These are phyloP conservation scores for Apiotrichum mycotoxinovorans DNA, from an alignment of 1,284 basidiomycete species.

Conservation along the genomic window DNA sequence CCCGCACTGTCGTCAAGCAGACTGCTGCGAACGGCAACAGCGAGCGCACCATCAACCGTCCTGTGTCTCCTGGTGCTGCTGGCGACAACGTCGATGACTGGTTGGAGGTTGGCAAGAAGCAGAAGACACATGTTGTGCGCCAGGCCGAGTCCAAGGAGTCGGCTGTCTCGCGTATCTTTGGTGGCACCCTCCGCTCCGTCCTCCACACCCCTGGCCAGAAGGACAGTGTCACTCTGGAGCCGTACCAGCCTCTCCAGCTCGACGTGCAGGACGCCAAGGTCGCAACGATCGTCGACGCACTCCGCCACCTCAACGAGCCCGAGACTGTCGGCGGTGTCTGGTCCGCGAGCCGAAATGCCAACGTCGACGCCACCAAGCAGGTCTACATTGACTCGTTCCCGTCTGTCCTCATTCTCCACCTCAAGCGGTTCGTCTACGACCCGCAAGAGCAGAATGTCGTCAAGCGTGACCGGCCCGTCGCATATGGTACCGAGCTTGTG, in stretches of 20 bases:
- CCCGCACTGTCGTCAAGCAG: conserved; percentile 21
- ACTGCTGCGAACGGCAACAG: conserved; percentile 25
- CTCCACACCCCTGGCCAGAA: conserved; percentile 74
- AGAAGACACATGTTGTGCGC: conserved; percentile 75
- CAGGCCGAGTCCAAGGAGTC: conserved; percentile 76
- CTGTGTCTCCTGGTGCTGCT: conserved; percentile 41
- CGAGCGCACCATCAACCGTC: conserved; percentile 42
- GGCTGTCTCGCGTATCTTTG: conserved; percentile 87
- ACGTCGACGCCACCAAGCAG: conserved; percentile 80
- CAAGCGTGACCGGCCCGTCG: conserved; percentile 79
- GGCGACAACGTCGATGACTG: conserved; percentile 56
- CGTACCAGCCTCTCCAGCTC: conserved; percentile 83
- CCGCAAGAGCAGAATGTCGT: conserved; percentile 58
- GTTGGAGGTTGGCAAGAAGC: conserved; percentile 91
- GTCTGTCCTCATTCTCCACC: conserved; percentile 79
- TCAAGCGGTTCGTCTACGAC: conserved; percentile 92
- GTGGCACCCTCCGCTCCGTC: conserved; percentile 86
- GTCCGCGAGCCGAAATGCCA: conserved; percentile 58
- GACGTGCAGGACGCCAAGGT: conserved; percentile 84
- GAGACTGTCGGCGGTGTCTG: conserved; percentile 74
- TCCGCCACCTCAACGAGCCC: conserved; percentile 72
- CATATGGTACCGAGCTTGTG: conserved; percentile 73
- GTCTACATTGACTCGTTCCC: conserved; percentile 83
- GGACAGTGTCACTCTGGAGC: conserved; percentile 86
- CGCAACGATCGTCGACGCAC: conserved; percentile 75